Conservation (phyloP, 768 basidiomycete species). For the Pholiota microspora region DNA sequence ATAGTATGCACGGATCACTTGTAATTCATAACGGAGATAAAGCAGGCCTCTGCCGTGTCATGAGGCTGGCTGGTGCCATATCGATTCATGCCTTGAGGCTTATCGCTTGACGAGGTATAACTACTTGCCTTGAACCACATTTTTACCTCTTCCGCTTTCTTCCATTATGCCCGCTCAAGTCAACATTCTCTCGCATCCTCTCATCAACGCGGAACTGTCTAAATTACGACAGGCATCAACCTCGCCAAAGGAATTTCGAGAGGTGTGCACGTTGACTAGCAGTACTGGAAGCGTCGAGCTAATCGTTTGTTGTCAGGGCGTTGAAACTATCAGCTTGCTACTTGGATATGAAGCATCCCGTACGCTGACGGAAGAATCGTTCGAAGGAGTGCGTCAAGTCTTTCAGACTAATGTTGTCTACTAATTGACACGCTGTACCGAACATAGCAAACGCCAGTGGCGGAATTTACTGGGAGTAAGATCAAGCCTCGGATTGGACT, state of each 20-base stretch:
- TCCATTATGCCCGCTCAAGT: conserved; percentile 30
- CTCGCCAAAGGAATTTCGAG: conserved; percentile 72
- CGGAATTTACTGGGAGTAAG: conserved; percentile 69
- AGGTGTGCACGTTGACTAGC: conserved; percentile 39
- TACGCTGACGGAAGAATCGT: conserved; percentile 57
- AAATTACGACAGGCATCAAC: conserved; percentile 64
- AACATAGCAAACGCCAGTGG: conserved; percentile 73
- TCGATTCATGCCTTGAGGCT: background rate
- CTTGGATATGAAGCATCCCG: conserved; percentile 84
- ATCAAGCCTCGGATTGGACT: conserved; percentile 82
- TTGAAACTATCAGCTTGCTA: conserved; percentile 72
- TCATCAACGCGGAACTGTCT: conserved; percentile 72
- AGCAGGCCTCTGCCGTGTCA: background rate
- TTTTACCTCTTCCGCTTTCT: background rate
- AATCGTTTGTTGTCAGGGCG: conserved; percentile 43
- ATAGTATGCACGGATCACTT: background rate
- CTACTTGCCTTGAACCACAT: background rate
- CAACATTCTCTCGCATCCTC: conserved; percentile 64
- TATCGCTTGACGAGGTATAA: background rate
- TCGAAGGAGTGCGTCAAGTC: conserved; percentile 56
- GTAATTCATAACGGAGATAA: background rate
- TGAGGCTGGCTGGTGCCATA: background rate
- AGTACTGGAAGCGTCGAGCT: background rate
- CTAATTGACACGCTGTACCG: background rate
- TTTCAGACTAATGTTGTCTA: background rate